Evolutionary conservation across 208 protist genomes (phyloP).

Genomic region (Strigomonas culicis): DNA sequence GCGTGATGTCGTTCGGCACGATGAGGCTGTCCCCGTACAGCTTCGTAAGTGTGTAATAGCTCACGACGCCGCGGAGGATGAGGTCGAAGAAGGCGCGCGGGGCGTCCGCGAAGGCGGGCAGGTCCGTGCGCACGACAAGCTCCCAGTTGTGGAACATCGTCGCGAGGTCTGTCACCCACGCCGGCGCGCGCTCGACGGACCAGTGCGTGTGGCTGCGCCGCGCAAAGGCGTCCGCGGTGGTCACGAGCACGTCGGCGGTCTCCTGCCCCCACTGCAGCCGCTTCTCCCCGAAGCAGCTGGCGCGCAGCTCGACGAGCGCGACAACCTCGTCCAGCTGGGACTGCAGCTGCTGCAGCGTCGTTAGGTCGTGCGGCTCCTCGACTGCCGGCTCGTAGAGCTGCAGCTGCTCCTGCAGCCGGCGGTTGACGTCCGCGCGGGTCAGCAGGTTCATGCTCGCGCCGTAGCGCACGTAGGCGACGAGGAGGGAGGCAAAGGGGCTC

Average conservation of each 20-base stretch:
- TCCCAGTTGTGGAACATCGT: conserved; percentile 88
- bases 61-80: conserved; percentile 68
- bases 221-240: conserved; percentile 46
- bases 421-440: conserved; percentile 63
- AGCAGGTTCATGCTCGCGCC: conserved; percentile 53
- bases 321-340: conserved; percentile 67
- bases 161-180: conserved; percentile 82
- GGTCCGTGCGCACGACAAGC: conserved; percentile 71
- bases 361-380: conserved; percentile 39
- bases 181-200: conserved; percentile 45
- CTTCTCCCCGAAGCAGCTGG: conserved; percentile 34
- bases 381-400: conserved; percentile 54
- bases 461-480: conserved; percentile 75
- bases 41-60: conserved; percentile 49
- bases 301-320: conserved; percentile 48
- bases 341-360: conserved; percentile 62
- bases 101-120: conserved; percentile 67
- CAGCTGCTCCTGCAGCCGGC: conserved; percentile 49
- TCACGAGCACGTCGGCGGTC: conserved; percentile 47
- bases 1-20: conserved; percentile 40
- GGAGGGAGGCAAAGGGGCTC: conserved; percentile 67
- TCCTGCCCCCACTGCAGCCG: conserved; percentile 45
- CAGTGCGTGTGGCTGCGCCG: conserved; percentile 38
- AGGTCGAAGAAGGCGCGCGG: conserved; percentile 83
- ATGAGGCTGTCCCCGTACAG: conserved; percentile 61